Conservation (phyloP, 371 early-diverging fungal genomes). For the Mortierella sp. region DNA sequence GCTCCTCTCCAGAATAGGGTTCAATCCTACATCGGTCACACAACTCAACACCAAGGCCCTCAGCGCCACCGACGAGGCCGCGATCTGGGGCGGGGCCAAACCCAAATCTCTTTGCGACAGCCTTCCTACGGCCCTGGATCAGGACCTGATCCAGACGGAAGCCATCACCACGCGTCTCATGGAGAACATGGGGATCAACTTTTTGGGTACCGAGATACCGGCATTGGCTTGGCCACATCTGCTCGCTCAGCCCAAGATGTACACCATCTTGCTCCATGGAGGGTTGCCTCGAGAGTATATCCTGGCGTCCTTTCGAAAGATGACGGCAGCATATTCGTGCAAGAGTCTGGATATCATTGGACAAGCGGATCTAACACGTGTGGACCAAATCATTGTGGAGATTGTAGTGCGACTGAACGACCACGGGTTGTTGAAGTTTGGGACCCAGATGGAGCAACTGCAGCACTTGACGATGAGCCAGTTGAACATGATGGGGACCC, state of each 20-base stretch:
- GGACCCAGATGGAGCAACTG: not conserved
- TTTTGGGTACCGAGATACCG: not conserved
- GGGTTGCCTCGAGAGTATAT: not conserved
- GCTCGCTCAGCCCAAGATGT: conserved; percentile 20
- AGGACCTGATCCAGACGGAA: conserved; percentile 10
- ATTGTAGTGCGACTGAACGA: conserved; percentile 20
- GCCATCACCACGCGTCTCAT: conserved; percentile 1
- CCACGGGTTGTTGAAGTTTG: conserved; percentile 15
- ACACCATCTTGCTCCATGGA: conserved; percentile 10
- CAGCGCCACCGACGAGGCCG: no score
- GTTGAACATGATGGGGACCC: conserved; percentile 13
- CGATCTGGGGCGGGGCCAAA: no score
- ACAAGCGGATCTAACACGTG: conserved; percentile 4
- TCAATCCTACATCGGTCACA: conserved; percentile 18
- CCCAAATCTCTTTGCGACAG: conserved; percentile 10
- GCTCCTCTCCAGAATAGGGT: conserved; percentile 19
- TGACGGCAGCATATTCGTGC: conserved; percentile 11
- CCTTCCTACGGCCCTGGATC: conserved; percentile 22
- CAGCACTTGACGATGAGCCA: conserved; percentile 21
- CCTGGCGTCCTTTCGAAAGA: conserved; percentile 4
- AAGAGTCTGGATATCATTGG: conserved; percentile 17
- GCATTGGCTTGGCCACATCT: conserved; percentile 26
- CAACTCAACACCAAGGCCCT: conserved; percentile 4
- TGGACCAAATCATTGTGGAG: conserved; percentile 15
- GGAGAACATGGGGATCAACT: conserved; percentile 1